phyloP scores from a whole-genome alignment of 768 basidiomycete genomes.

The Tricholoma bakamatsutake region DNA sequence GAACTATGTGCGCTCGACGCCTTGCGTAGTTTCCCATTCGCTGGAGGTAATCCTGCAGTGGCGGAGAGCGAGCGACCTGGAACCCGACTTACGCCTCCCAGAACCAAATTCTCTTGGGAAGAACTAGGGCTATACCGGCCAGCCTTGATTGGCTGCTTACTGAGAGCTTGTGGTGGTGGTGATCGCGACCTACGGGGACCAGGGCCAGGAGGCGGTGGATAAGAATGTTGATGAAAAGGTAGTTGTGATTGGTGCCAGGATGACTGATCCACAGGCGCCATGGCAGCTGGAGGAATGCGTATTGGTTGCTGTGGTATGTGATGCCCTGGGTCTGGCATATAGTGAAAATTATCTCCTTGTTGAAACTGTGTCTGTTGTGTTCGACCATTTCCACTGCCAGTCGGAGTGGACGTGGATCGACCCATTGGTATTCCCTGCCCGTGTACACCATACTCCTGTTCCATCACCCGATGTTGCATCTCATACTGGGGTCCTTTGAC shows the following conservation, averaged over 20 bases:
- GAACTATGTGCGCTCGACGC: constrained; percentile 61
- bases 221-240: constrained; percentile 26
- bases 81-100: constrained; percentile 29
- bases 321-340: constrained; percentile 22
- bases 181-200: constrained; percentile 42
- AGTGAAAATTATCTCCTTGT: constrained; percentile 31
- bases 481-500: constrained; percentile 90
- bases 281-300: constrained; percentile 54
- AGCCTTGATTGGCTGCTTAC: constrained; percentile 27
- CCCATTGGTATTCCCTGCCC: constrained; percentile 23
- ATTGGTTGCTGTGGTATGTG: constrained; percentile 28
- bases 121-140: constrained; percentile 24
- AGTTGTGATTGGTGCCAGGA: constrained; percentile 25
- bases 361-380: constrained; percentile 19
- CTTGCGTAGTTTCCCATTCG: constrained; percentile 57
- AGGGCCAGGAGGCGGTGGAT: constrained; percentile 23
- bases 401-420: constrained; percentile 20
- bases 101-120: constrained; percentile 28
- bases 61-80: constrained; percentile 71
- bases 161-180: constrained; percentile 35
- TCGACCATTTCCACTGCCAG: constrained; percentile 20
- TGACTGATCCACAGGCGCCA: constrained; percentile 45
- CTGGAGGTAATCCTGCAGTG: constrained; percentile 39
- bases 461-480: constrained; percentile 89
- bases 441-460: constrained; percentile 71